Evolutionary conservation across 2,329 filamentous ascomycete genomes (phyloP), one percentile per base, ranked within the genome.

Genomic region (Chrysoporthe deuterocubensis): DNA sequence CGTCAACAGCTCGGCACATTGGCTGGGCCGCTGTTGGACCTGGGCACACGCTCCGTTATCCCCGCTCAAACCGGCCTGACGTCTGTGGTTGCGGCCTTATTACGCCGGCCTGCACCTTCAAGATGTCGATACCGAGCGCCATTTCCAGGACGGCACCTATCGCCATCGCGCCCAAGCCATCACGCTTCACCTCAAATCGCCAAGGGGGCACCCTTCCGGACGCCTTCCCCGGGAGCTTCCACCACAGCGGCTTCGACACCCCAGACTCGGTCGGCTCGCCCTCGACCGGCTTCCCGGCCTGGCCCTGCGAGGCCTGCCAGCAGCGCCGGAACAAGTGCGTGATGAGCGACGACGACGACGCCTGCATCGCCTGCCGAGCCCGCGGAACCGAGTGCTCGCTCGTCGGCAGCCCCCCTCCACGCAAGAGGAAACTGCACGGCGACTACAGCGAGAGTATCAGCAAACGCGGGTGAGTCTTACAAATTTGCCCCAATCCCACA

Each of bases 381-480:
- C 90, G 90, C 79, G 90, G 90, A 74, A 87, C 92, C 76, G 90
- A 93, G 73, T 96, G 92, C 79, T 94, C 92, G 56, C 89, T 94
- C 76, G 84, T 90, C 62, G 89, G 90, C 72, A 93, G 91, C 77
- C 92, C 92, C 34, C 89, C 90, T 75, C 89, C 91, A 67, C 87
- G 92, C 73, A 96, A 96, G 83, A 87, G 93, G 76, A 95, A 94
- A 82, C 81, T 92, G 71, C 88, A 90, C 79, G 85, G 87, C 74
- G 86, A 89, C 73, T 81, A 83, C 69, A 86, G 89, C 71, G 87
- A 90, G 71, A 84, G 82, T 71, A 81, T 82, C 72, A 86, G 85
- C 75, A 92, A 92, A 80, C 87, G 90, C 85, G 91, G 90, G 91
- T 92, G 83, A 82, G 88, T 75, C 67, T 42, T n/a, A 48, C 34